These are phyloP conservation scores for Saksenaea vasiformis DNA, from an alignment of 371 early-diverging fungal genomes.

Conservation along the genomic window DNA sequence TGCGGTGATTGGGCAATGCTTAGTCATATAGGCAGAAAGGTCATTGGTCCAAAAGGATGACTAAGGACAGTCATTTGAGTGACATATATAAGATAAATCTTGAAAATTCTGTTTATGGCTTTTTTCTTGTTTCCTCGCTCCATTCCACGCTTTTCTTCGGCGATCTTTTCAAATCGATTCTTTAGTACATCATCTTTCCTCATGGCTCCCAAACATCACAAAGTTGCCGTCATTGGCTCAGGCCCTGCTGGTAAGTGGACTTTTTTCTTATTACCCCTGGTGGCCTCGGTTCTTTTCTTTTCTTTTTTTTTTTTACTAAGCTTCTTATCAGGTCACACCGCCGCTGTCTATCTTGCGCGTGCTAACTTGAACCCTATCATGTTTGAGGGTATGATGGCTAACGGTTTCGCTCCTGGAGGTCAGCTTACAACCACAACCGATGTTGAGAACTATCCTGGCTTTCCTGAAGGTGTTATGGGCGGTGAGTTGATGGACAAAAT, in stretches of 20 bases:
- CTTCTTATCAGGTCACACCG: conserved; percentile 72
- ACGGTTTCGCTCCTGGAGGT: conserved; percentile 85
- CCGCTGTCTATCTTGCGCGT: conserved; percentile 94
- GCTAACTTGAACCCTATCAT: conserved; percentile 92
- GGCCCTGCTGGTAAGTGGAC: conserved; percentile 81
- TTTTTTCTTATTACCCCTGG: background rate
- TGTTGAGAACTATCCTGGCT: conserved; percentile 90
- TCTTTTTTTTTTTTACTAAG: background rate
- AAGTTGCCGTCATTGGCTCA: conserved; percentile 76
- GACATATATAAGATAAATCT: background rate
- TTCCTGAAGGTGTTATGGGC: conserved; percentile 85
- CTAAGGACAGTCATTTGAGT: background rate
- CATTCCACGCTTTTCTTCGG: background rate
- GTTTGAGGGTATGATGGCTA: conserved; percentile 98
- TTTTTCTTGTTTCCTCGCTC: conserved; percentile 3
- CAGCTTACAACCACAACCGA: conserved; percentile 93
- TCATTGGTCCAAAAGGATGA: background rate
- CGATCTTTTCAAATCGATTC: background rate
- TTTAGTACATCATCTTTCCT: conserved; percentile 11
- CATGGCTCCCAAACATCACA: conserved; percentile 49
- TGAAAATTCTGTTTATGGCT: conserved; percentile 6
- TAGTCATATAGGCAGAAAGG: background rate
- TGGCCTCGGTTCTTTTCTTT: background rate
- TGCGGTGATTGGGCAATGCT: background rate
- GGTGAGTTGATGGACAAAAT: conserved; percentile 80